Evolutionary conservation across 2,329 filamentous ascomycete genomes (phyloP).

Genomic region (Talaromyces sp.): DNA sequence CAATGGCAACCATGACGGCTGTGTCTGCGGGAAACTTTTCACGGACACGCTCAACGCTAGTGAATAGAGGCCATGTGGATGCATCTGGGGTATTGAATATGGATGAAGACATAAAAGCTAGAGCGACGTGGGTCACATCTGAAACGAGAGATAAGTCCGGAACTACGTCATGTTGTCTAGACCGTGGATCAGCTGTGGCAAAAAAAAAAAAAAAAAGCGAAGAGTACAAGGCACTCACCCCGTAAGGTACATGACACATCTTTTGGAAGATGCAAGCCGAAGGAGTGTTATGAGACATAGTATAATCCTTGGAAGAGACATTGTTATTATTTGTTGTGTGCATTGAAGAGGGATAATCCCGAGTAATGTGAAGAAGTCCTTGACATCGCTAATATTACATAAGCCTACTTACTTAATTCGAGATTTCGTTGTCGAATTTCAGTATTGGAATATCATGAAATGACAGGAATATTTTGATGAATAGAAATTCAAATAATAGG

Average conservation of each 20-base stretch:
- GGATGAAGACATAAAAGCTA: constrained; percentile 56
- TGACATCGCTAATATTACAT: neutral
- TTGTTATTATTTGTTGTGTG: neutral
- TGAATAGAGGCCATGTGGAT: constrained; percentile 50
- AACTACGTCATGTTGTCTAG: constrained; percentile 28
- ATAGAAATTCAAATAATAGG: no score
- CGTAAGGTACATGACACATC: neutral
- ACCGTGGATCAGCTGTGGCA: neutral
- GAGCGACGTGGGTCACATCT: constrained; percentile 53
- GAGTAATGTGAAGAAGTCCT: neutral
- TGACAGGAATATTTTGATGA: no score
- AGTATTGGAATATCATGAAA: no score
- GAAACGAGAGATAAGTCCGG: constrained; percentile 28
- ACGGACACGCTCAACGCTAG: constrained; percentile 46
- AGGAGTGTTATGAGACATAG: neutral
- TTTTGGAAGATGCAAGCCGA: neutral
- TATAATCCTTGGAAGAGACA: neutral
- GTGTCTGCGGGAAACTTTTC: constrained; percentile 46
- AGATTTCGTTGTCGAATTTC: no score
- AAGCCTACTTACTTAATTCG: no score
- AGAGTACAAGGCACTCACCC: neutral
- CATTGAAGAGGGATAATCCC: neutral
- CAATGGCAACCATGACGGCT: constrained; percentile 63
- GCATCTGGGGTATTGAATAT: constrained; percentile 45
- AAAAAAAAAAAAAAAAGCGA: neutral